Evolutionary conservation across 2,329 filamentous ascomycete genomes (phyloP).

Genomic region (Cryphonectria carpinicola): DNA sequence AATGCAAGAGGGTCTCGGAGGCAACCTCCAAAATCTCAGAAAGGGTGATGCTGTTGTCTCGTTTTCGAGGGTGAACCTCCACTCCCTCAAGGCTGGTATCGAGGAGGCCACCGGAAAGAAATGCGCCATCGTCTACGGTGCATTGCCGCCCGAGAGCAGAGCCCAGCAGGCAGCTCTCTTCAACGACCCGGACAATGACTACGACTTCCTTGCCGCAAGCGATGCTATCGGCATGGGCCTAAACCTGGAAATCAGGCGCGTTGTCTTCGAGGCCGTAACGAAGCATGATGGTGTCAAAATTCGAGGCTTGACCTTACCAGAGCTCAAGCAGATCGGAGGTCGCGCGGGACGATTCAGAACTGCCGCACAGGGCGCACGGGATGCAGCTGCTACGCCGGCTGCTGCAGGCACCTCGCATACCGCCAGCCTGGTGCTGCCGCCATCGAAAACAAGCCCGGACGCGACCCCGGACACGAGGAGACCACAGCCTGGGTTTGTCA

Average conservation of each 20-base stretch:
- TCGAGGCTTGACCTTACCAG: conserved; percentile 67
- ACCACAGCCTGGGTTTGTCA: conserved; percentile 68
- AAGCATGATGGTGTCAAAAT: conserved; percentile 70
- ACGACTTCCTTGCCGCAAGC: conserved; percentile 91
- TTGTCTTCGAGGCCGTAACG: conserved; percentile 79
- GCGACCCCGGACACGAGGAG: conserved; percentile 25
- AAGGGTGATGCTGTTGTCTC: conserved; percentile 92
- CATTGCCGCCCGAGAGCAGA: conserved; percentile 87
- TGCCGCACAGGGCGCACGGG: conserved; percentile 58
- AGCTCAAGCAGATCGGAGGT: conserved; percentile 94
- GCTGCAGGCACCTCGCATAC: not conserved
- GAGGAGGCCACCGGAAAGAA: conserved; percentile 76
- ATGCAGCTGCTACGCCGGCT: conserved; percentile 19
- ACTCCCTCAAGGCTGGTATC: conserved; percentile 77
- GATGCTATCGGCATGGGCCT: conserved; percentile 98
- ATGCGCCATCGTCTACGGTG: conserved; percentile 92
- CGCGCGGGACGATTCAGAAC: conserved; percentile 86
- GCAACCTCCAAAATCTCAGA: conserved; percentile 67
- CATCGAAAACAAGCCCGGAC: conserved; percentile 19
- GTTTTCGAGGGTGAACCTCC: conserved; percentile 82
- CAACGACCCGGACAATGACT: conserved; percentile 94
- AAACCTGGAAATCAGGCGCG: conserved; percentile 87
- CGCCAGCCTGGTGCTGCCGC: not conserved
- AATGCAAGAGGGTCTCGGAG: conserved; percentile 64
- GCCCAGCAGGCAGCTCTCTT: conserved; percentile 90